Evolutionary conservation across 1,284 basidiomycete species (phyloP).

Genomic region (Pseudozyma sp.): DNA sequence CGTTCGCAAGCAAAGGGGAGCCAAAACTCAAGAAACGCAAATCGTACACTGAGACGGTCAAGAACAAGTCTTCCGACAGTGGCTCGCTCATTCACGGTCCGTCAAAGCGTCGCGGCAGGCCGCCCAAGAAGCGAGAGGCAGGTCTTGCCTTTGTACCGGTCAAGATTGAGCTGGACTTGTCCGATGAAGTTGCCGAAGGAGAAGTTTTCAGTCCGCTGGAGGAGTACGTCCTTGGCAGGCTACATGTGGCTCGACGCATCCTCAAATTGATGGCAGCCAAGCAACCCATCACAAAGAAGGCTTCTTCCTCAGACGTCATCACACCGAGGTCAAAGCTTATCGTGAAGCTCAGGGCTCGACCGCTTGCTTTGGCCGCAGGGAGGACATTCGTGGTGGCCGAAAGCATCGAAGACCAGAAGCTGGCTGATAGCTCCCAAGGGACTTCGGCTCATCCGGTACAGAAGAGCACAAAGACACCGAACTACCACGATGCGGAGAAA

Average conservation of each 20-base stretch:
- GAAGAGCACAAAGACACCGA: slow-evolving; percentile 6
- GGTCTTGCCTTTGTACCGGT: background rate
- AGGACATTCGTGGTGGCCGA: background rate
- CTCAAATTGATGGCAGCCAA: slow-evolving; percentile 18
- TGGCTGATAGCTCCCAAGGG: background rate
- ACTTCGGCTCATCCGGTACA: background rate
- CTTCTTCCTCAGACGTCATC: background rate
- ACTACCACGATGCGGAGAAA: slow-evolving; percentile 28
- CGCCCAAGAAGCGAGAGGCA: slow-evolving; percentile 19
- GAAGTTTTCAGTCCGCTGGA: slow-evolving; percentile 31
- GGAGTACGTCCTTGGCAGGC: slow-evolving; percentile 21
- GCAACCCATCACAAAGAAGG: slow-evolving; percentile 1
- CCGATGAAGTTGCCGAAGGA: slow-evolving; percentile 21
- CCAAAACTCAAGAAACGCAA: slow-evolving; percentile 5
- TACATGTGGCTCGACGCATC: slow-evolving; percentile 18
- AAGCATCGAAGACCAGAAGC: background rate
- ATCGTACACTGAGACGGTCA: slow-evolving; percentile 3
- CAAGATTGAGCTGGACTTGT: slow-evolving; percentile 12
- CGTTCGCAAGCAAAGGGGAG: background rate
- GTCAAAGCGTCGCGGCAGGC: slow-evolving; percentile 24
- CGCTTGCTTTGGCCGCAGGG: background rate
- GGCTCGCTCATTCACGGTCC: background rate
- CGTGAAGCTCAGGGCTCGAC: slow-evolving; percentile 14
- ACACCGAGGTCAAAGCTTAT: slow-evolving; percentile 8
- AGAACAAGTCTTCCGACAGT: background rate